These are phyloP conservation scores for Agrocybe praecox DNA, from an alignment of 768 basidiomycete genomes.

Conservation along the genomic window DNA sequence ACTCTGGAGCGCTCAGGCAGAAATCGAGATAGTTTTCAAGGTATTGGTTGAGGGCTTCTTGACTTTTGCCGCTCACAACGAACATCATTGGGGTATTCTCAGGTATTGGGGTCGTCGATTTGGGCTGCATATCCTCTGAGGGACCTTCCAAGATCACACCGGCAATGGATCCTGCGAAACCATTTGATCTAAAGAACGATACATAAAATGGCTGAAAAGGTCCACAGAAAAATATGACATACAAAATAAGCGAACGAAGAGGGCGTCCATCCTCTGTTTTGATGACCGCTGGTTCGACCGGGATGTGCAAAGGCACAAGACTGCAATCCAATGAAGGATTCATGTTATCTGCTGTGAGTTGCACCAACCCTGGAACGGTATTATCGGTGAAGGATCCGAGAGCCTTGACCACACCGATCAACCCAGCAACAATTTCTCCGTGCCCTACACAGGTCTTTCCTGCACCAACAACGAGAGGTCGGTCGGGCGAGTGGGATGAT, in stretches of 20 bases:
- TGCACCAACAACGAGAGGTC: constrained; percentile 34
- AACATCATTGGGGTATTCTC: constrained; percentile 27
- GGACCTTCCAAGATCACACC: constrained; percentile 33
- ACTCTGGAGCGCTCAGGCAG: constrained; percentile 21
- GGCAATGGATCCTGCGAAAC: constrained; percentile 37
- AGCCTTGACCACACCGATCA: constrained; percentile 33
- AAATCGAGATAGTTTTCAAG: constrained; percentile 33
- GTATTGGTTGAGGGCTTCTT: constrained; percentile 28
- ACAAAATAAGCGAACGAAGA: constrained; percentile 32
- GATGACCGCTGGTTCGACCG: constrained; percentile 19
- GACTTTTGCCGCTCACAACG: constrained; percentile 36
- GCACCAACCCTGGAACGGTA: constrained; percentile 32
- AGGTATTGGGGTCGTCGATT: constrained; percentile 10
- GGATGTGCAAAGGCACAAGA: constrained; percentile 32
- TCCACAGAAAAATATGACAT: constrained; percentile 6
- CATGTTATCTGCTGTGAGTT: constrained; percentile 29
- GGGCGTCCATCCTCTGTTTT: constrained; percentile 18
- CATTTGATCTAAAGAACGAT: constrained; percentile 30
- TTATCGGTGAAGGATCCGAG: constrained; percentile 26
- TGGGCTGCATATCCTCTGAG: constrained; percentile 16
- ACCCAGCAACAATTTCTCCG: constrained; percentile 32
- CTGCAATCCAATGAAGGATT: constrained; percentile 33
- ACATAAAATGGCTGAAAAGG: not conserved
- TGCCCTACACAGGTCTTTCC: constrained; percentile 36
- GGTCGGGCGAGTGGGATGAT: constrained; percentile 26